phyloP scores from a whole-genome alignment of 164 flowering plant species.

The Platanus orientalis region DNA sequence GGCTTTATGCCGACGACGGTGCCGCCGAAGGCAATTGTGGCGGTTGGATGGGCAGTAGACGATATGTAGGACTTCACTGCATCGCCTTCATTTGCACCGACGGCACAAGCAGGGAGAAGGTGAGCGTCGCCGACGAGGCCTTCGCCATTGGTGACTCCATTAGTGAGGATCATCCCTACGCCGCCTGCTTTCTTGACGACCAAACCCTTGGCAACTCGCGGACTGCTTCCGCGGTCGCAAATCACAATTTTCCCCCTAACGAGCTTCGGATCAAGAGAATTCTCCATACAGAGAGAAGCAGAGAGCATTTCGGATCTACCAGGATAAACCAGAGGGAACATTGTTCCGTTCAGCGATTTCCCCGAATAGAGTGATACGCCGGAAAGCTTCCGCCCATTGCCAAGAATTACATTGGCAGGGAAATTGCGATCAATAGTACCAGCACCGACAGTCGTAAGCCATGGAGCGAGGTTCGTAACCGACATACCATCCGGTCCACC shows the following conservation, averaged over 20 bases:
- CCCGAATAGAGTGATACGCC: slow-evolving; percentile 84
- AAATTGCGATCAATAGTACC: slow-evolving; percentile 82
- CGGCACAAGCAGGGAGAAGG: slow-evolving; percentile 76
- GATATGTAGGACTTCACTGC: slow-evolving; percentile 46
- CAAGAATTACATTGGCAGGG: slow-evolving; percentile 59
- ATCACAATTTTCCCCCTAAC: slow-evolving; percentile 72
- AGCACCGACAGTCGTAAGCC: slow-evolving; percentile 78
- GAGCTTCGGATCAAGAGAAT: slow-evolving; percentile 46
- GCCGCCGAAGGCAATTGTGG: slow-evolving; percentile 57
- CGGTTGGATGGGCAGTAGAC: slow-evolving; percentile 37
- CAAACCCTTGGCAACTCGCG: slow-evolving; percentile 72
- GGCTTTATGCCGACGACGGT: slow-evolving; percentile 69
- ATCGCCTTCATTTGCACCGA: slow-evolving; percentile 66
- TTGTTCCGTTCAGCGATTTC: slow-evolving; percentile 35
- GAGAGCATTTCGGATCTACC: slow-evolving; percentile 57
- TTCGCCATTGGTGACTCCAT: slow-evolving; percentile 66
- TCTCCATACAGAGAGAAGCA: slow-evolving; percentile 68
- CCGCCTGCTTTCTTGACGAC: slow-evolving; percentile 84
- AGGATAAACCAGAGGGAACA: slow-evolving; percentile 63
- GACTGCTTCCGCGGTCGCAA: slow-evolving; percentile 73
- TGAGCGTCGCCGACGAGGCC: slow-evolving; percentile 81
- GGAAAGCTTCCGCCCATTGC: slow-evolving; percentile 46
- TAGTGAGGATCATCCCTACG: slow-evolving; percentile 76
- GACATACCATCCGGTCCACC: slow-evolving; percentile 70
- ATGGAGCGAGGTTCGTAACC: slow-evolving; percentile 78